Conservation (phyloP, 2,329 filamentous ascomycete species). For the Botryotinia convoluta region DNA sequence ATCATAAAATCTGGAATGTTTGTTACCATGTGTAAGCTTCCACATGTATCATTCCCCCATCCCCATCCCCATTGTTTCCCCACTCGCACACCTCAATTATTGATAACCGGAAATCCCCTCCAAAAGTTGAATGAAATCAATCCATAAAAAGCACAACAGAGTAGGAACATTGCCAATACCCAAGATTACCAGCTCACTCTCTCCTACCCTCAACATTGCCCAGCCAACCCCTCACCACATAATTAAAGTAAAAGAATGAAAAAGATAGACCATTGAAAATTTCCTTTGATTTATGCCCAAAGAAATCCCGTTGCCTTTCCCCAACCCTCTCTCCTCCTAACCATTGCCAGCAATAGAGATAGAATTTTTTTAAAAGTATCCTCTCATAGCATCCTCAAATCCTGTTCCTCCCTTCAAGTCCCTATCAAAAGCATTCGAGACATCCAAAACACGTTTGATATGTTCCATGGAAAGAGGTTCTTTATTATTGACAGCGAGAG, state of each 20-base stretch:
- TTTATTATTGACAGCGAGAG: slow-evolving; percentile 73
- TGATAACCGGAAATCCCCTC: not conserved
- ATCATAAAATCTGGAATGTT: not conserved
- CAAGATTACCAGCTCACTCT: not conserved
- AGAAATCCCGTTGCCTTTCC: not conserved
- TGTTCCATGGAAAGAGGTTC: slow-evolving; percentile 73
- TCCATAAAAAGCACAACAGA: not conserved
- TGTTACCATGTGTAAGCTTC: not conserved
- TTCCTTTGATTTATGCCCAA: slow-evolving; percentile 1
- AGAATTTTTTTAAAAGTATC: slow-evolving; percentile 53
- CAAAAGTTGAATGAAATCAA: not conserved
- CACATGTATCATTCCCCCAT: not conserved
- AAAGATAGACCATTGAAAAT: not conserved
- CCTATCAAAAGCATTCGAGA: slow-evolving; percentile 77
- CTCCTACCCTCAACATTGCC: no score
- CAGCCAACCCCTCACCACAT: not conserved
- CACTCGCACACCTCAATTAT: not conserved
- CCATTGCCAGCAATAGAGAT: not conserved
- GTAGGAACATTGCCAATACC: not conserved
- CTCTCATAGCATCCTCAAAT: slow-evolving; percentile 80
- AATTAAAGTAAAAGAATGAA: not conserved
- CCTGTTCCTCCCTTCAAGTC: slow-evolving; percentile 79
- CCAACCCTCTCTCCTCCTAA: no score
- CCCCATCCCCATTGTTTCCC: not conserved
- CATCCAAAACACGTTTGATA: slow-evolving; percentile 78